Percentiles rank a stretch among this genome's conserved stretches.
These are phyloP conservation scores for Elaphomyces granulatus DNA, from an alignment of 495 filamentous ascomycete species.

Conservation along the genomic window DNA sequence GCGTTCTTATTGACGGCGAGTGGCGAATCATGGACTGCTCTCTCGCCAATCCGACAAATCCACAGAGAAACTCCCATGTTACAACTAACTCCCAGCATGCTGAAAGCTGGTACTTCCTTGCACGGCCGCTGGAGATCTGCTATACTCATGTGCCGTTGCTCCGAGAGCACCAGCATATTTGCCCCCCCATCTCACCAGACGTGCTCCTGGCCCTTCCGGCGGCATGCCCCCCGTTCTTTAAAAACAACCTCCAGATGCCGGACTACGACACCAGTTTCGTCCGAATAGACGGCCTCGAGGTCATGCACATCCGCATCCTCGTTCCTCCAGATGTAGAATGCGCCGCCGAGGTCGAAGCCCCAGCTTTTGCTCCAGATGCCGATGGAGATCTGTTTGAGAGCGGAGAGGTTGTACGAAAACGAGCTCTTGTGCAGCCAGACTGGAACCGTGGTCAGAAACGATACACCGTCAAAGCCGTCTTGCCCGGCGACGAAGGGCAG, in stretches of 20 bases:
- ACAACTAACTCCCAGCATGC: slow-evolving; percentile 50
- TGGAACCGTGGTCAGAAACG: slow-evolving; percentile 80
- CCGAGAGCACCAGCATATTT: slow-evolving; percentile 80
- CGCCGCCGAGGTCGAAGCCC: slow-evolving; percentile 81
- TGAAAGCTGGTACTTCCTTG: slow-evolving; percentile 84
- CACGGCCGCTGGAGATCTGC: slow-evolving; percentile 73
- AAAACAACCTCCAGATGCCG: slow-evolving; percentile 56
- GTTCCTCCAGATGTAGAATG: slow-evolving; percentile 86
- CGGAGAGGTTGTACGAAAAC: slow-evolving; percentile 72
- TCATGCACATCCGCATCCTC: slow-evolving; percentile 74
- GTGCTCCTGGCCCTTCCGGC: slow-evolving; percentile 72
- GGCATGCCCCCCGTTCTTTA: slow-evolving; percentile 80
- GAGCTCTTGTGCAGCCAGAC: slow-evolving; percentile 77
- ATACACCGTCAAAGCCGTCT: slow-evolving; percentile 80
- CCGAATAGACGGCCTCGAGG: slow-evolving; percentile 78
- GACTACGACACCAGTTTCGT: slow-evolving; percentile 85
- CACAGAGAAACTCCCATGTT: slow-evolving; percentile 61
- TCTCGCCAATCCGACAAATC: slow-evolving; percentile 80
- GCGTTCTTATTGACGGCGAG: slow-evolving; percentile 81
- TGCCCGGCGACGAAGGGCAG: slow-evolving; percentile 80
- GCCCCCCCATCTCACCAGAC: slow-evolving; percentile 71
- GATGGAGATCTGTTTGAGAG: slow-evolving; percentile 92
- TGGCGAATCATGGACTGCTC: slow-evolving; percentile 97
- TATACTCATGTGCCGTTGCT: slow-evolving; percentile 87
- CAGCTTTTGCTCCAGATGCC: slow-evolving; percentile 60